A percentile compares a stretch with the other conserved stretches of the same genome.
phyloP scores from a whole-genome alignment of 2,329 filamentous ascomycete genomes.

The Stromatinia cepivora region DNA sequence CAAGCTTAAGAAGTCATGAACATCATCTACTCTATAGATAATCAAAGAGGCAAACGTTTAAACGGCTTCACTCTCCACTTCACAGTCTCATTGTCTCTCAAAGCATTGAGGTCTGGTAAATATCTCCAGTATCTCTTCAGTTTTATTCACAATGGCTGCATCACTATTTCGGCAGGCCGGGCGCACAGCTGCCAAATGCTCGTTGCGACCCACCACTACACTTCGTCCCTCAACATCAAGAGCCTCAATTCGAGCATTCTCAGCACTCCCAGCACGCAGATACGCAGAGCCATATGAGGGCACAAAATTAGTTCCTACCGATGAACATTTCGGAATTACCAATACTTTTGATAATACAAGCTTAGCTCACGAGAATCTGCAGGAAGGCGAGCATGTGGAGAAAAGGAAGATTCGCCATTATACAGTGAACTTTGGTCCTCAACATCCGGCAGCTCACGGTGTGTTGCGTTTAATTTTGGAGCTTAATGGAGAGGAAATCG shows the following conservation, averaged over 20 bases:
- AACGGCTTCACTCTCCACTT: conserved; percentile 26
- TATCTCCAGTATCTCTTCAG: conserved; percentile 29
- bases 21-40: conserved; percentile 27
- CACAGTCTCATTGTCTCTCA: conserved; percentile 29
- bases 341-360: conserved; percentile 46
- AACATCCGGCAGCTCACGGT: conserved; percentile 97
- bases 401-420: conserved; percentile 94
- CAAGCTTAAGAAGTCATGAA: conserved; percentile 29
- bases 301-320: conserved; percentile 54
- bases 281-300: conserved; percentile 60
- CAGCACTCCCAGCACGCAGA: conserved; percentile 61
- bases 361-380: conserved; percentile 42
- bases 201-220: conserved; percentile 46
- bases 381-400: conserved; percentile 48
- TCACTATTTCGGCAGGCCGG: conserved; percentile 71
- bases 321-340: conserved; percentile 60
- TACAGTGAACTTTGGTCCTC: conserved; percentile 98
- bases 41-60: conserved; percentile 21
- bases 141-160: conserved; percentile 62
- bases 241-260: conserved; percentile 59
- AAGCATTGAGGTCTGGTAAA: conserved; percentile 33
- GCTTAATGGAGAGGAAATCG: conserved; percentile 95
- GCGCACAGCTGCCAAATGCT: conserved; percentile 68
- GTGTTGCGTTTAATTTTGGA: conserved; percentile 97
- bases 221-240: conserved; percentile 40